Evolutionary conservation across 805 yeast species (phyloP).

Genomic region (Millerozyma acaciae): DNA sequence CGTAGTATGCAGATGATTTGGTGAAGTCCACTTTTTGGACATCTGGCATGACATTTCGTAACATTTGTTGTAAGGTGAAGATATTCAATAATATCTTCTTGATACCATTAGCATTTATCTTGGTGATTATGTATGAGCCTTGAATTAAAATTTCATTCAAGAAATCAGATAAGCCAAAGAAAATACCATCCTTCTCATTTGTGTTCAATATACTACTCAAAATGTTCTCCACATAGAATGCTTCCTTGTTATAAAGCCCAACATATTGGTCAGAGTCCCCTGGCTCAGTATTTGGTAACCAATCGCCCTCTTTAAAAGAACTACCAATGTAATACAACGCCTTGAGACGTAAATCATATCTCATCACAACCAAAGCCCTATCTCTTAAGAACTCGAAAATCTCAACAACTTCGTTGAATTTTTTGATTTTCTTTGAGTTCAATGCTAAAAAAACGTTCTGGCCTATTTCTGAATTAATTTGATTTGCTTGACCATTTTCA

Average conservation of each 20-base stretch:
- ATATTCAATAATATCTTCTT: constrained; percentile 58
- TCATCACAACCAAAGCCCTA: constrained; percentile 43
- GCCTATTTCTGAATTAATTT: constrained; percentile 15
- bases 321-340: constrained; percentile 49
- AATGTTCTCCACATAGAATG: constrained; percentile 43
- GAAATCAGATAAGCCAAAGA: constrained; percentile 47
- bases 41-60: constrained; percentile 51
- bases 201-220: constrained; percentile 34
- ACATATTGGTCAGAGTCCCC: constrained; percentile 59
- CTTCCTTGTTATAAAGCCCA: constrained; percentile 46
- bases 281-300: constrained; percentile 49
- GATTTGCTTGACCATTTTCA: constrained; percentile 31
- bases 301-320: constrained; percentile 46
- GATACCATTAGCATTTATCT: constrained; percentile 56
- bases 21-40: constrained; percentile 54
- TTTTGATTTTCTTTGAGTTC: constrained; percentile 22
- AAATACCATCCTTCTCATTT: constrained; percentile 26
- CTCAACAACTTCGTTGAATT: constrained; percentile 35
- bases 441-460: constrained; percentile 32
- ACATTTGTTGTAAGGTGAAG: constrained; percentile 64
- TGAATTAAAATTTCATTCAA: constrained; percentile 49
- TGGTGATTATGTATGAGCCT: constrained; percentile 48
- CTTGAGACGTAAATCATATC: constrained; percentile 56
- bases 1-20: constrained; percentile 53
- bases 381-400: constrained; percentile 33